These are phyloP conservation scores for Aspergillus sp. DNA, from an alignment of 2,329 filamentous ascomycete genomes.

Conservation along the genomic window DNA sequence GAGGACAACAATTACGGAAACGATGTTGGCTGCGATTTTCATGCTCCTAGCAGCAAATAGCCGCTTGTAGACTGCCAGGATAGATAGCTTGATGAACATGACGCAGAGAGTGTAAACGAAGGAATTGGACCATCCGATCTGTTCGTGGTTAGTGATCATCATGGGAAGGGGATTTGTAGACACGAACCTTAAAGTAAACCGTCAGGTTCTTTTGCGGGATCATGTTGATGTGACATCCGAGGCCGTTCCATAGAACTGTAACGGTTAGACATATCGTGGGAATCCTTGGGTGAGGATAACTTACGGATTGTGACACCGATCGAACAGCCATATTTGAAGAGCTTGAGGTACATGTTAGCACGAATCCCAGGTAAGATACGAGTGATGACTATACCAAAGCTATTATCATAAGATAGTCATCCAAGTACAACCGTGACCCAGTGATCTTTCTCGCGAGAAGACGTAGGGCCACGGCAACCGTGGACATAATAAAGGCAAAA, in stretches of 20 bases:
- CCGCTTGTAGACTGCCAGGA: conserved; percentile 1
- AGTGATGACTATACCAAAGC: conserved; percentile 26
- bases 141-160: conserved; percentile 1
- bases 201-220: conserved; percentile 27
- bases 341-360: conserved; percentile 9
- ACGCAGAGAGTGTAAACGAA: conserved; percentile 27
- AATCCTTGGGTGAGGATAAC: conserved; percentile 10
- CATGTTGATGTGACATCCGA: conserved; percentile 33
- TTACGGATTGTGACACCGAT: conserved; percentile 28
- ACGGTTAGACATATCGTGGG: background rate
- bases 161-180: background rate
- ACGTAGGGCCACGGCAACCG: conserved; percentile 29
- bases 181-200: conserved; percentile 28
- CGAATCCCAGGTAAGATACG: no score
- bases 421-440: conserved; percentile 28
- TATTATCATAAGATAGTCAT: conserved; percentile 34
- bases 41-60: conserved; percentile 1
- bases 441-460: conserved; percentile 29
- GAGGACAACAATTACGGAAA: background rate
- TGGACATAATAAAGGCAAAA: conserved; percentile 30
- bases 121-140: conserved; percentile 32
- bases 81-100: conserved; percentile 7
- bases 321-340: conserved; percentile 36
- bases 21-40: background rate
- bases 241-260: conserved; percentile 29